Conservation (phyloP, 495 filamentous ascomycete species). For the Tuber brumale region DNA sequence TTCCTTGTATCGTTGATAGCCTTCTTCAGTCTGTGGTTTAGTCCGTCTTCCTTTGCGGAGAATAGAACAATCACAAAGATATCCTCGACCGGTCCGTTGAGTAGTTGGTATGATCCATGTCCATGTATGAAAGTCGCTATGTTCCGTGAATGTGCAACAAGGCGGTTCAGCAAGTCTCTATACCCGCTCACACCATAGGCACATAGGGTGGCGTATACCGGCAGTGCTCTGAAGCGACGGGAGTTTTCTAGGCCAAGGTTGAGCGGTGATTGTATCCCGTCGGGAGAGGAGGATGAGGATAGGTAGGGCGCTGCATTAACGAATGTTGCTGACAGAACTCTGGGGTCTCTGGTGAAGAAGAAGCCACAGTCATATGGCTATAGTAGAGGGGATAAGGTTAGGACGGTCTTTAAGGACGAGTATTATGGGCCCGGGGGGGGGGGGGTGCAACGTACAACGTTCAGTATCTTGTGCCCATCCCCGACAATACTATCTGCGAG, state of each 20-base stretch:
- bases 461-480: constrained; percentile 88
- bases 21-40: constrained; percentile 60
- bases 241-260: constrained; percentile 91
- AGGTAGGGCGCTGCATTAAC: constrained; percentile 82
- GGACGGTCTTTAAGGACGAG: constrained; percentile 6
- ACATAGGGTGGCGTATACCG: constrained; percentile 74
- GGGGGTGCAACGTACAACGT: constrained; percentile 50
- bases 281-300: constrained; percentile 43
- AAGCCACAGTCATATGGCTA: constrained; percentile 88
- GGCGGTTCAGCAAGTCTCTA: constrained; percentile 60
- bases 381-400: neutral
- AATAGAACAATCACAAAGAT: constrained; percentile 78
- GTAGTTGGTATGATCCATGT: constrained; percentile 57
- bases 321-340: constrained; percentile 58
- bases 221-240: constrained; percentile 78
- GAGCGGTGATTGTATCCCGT: constrained; percentile 66
- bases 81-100: constrained; percentile 47
- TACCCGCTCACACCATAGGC: constrained; percentile 69
- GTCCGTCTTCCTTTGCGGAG: constrained; percentile 57
- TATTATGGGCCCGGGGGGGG: neutral
- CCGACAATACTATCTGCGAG: constrained; percentile 78
- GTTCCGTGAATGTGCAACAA: constrained; percentile 62
- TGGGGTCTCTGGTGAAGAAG: constrained; percentile 64
- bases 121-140: constrained; percentile 58
- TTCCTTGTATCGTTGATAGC: constrained; percentile 66